Evolutionary conservation across 176 grass and related monocot genomes (phyloP), one percentile per base, ranked within the genome.

Genomic region (Chloris gayana): DNA sequence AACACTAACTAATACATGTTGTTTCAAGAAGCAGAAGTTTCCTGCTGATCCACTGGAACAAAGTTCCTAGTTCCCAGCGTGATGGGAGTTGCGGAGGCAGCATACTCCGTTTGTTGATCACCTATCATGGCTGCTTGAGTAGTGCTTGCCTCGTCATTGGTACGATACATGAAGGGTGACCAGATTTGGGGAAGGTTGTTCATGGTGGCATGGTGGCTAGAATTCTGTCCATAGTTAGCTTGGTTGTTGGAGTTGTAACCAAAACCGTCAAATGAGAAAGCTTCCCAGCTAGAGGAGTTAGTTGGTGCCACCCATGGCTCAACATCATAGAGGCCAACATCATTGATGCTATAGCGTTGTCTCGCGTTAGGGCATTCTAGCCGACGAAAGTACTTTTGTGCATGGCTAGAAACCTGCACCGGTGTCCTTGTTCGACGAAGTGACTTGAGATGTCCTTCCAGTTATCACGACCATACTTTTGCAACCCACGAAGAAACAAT

Each of bases 391-490:
- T 64, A 87, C 72, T 82, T 82, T 5, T 77, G 79, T 1, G 85
- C 85, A 1, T 87, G 85, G 57, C 73, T 87, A 1, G 79, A 76
- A 26, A 87, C 19, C 4, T 82, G 85, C 19, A 69, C 42, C 3
- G 85, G 69, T 0, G 70, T 82, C 45, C 29, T 87, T 0, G 65
- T 77, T 25, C 64, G 25, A 87, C 79, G 46, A 49, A 77, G 44
- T 77, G 9, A 19, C 7, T 87, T 1, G 79, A 70, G 27, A 87
- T 87, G 64, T 26, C 50, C 33, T 82, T 71, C 85, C 79, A 82
- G 3, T 87, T 44, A 0, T 79, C 85, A 0, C 79, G 73, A 0
- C 85, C 78, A 3, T 47, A 86, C 30, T 37, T 31, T 0, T 1
- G 11, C 1, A 86, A 8, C 1, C 78, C 84, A 9, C 1, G 39